Percentiles rank a stretch among this genome's conserved stretches.
phyloP scores from a whole-genome alignment of 225 moss, liverwort and hornwort species.

The Pleurozium schreberi region DNA sequence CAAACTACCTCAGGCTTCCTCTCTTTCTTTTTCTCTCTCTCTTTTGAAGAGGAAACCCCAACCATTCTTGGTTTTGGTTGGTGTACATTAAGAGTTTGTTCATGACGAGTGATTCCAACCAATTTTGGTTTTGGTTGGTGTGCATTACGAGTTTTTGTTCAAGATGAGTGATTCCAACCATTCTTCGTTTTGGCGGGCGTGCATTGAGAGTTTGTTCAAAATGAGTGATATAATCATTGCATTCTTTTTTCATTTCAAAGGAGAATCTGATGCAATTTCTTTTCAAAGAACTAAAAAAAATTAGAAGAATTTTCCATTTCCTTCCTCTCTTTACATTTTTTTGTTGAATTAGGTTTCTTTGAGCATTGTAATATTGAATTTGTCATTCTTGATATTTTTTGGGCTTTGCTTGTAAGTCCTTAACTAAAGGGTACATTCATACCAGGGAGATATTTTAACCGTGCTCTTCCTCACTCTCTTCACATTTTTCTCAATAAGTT shows the following conservation, averaged over 20 bases:
- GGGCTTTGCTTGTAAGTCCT: rapidly evolving
- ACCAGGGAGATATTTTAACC: too few relatives aligned
- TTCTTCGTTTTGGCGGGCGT: not conserved
- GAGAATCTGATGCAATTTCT: not conserved
- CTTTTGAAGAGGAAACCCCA: too few relatives aligned
- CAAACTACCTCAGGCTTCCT: too few relatives aligned
- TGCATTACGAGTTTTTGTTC: not conserved
- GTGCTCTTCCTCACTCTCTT: not conserved
- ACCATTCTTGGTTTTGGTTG: not conserved
- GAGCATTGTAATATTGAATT: not conserved
- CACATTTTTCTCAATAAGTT: not conserved
- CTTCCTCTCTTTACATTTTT: not conserved
- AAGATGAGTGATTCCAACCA: not conserved
- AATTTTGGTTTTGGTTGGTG: not conserved
- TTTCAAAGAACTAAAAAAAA: too few relatives aligned
- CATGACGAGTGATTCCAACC: not conserved
- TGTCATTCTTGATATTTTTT: not conserved
- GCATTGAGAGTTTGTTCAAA: not conserved
- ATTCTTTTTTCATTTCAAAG: rapidly evolving
- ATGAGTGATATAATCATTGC: rapidly evolving
- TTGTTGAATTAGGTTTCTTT: not conserved
- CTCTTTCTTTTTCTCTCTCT: too few relatives aligned
- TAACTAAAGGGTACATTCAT: not conserved
- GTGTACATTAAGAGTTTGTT: not conserved
- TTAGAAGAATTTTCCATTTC: not conserved